Evolutionary conservation across 2,329 filamentous ascomycete species (phyloP).

Genomic region (Ceratocystis papillata): DNA sequence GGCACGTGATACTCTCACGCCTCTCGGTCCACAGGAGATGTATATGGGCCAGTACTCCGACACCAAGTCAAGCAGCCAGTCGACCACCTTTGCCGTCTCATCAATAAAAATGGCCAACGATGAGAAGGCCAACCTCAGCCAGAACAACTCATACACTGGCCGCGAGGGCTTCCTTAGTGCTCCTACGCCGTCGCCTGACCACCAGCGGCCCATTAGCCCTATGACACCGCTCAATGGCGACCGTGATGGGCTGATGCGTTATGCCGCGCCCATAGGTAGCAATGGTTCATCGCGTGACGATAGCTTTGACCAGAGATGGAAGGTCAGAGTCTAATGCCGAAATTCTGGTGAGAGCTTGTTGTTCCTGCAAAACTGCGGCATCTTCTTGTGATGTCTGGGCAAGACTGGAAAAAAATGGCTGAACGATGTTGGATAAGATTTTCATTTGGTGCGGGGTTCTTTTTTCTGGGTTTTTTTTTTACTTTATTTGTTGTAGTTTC

Average conservation of each 20-base stretch:
- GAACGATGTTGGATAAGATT: neutral
- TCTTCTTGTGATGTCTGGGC: neutral
- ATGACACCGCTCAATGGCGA: constrained; percentile 25
- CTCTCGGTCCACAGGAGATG: constrained; percentile 56
- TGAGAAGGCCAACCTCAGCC: neutral
- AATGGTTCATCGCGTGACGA: neutral
- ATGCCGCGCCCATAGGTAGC: constrained; percentile 32
- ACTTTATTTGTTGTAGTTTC: neutral
- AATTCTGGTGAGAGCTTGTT: no score
- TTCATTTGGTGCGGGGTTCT: neutral
- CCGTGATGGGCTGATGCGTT: constrained; percentile 31
- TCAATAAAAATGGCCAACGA: constrained; percentile 31
- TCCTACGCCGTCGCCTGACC: constrained; percentile 1
- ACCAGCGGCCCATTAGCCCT: constrained; percentile 28
- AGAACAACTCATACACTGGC: constrained; percentile 15
- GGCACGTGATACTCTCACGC: constrained; percentile 66
- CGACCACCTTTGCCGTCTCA: constrained; percentile 37
- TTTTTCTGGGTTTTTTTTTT: neutral
- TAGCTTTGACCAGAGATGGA: neutral
- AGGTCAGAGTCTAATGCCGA: neutral
- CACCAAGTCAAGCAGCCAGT: constrained; percentile 31
- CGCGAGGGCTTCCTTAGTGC: constrained; percentile 11
- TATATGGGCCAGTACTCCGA: neutral
- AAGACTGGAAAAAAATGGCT: constrained; percentile 9
- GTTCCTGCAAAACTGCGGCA: neutral